Conservation (phyloP, 2,329 filamentous ascomycete genomes). For the Aspergillus carbonarius region DNA sequence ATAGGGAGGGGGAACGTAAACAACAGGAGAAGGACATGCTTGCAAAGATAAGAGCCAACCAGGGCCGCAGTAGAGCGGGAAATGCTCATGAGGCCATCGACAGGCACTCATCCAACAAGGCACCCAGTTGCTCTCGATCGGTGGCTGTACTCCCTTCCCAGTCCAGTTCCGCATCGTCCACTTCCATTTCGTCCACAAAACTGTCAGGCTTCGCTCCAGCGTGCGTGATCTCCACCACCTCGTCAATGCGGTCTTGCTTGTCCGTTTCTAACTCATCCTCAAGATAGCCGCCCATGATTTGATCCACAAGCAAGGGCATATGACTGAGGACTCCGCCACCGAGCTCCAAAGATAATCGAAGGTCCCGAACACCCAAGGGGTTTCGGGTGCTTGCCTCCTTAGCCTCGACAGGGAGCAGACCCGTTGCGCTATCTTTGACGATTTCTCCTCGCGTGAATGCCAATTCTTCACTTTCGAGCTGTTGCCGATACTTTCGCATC, state of each 20-base stretch:
- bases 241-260: constrained; percentile 34
- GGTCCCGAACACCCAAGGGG: constrained; percentile 73
- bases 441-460: constrained; percentile 71
- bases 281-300: constrained; percentile 68
- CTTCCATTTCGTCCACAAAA: constrained; percentile 39
- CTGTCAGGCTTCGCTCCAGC: constrained; percentile 23
- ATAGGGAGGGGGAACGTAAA: constrained; percentile 1
- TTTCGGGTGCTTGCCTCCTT: constrained; percentile 71
- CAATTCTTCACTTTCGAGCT: constrained; percentile 74
- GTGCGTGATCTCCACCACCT: constrained; percentile 18
- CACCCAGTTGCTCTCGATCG: constrained; percentile 40
- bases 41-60: constrained; percentile 1
- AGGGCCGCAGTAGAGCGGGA: constrained; percentile 14
- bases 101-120: constrained; percentile 43
- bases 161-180: constrained; percentile 39
- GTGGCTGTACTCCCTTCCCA: constrained; percentile 40
- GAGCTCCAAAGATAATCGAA: constrained; percentile 73
- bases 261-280: constrained; percentile 70
- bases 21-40: background rate
- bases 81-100: constrained; percentile 40
- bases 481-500: constrained; percentile 73
- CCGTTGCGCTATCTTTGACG: constrained; percentile 66
- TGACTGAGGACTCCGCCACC: constrained; percentile 73
- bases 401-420: constrained; percentile 76
- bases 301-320: constrained; percentile 72